Percentiles rank a stretch among this genome's conserved stretches.
phyloP scores from a whole-genome alignment of 176 grass and related monocot species.

The Oryza nivara region DNA sequence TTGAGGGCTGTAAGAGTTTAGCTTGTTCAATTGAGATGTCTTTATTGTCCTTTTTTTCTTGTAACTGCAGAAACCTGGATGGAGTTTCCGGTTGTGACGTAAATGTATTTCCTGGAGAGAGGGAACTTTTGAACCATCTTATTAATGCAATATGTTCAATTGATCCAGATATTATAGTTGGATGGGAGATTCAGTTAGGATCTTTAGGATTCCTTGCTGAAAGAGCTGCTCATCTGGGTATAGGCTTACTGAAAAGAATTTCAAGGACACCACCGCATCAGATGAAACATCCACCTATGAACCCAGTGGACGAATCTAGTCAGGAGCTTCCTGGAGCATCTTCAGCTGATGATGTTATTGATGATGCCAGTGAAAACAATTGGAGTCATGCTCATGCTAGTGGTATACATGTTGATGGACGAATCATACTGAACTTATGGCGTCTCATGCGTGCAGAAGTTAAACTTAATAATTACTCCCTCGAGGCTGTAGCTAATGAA shows the following conservation, averaged over 20 bases:
- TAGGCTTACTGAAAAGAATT: constrained; percentile 84
- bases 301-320: constrained; percentile 52
- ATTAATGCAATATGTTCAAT: constrained; percentile 66
- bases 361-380: constrained; percentile 56
- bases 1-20: background rate
- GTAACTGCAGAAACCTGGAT: constrained; percentile 67
- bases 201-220: constrained; percentile 91
- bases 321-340: constrained; percentile 54
- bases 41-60: constrained; percentile 35
- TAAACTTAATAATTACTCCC: constrained; percentile 85
- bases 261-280: constrained; percentile 72
- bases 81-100: constrained; percentile 58
- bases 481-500: constrained; percentile 91
- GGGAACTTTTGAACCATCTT: constrained; percentile 72
- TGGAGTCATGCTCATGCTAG: constrained; percentile 78
- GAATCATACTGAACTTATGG: constrained; percentile 95
- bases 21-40: constrained; percentile 27
- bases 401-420: constrained; percentile 89
- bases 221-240: constrained; percentile 79
- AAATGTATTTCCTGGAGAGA: constrained; percentile 70
- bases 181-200: constrained; percentile 91
- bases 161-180: constrained; percentile 87
- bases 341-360: constrained; percentile 53
- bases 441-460: constrained; percentile 88
- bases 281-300: constrained; percentile 53